These are phyloP conservation scores for Rhypophila decipiens DNA, from an alignment of 495 filamentous ascomycete species.

Conservation along the genomic window DNA sequence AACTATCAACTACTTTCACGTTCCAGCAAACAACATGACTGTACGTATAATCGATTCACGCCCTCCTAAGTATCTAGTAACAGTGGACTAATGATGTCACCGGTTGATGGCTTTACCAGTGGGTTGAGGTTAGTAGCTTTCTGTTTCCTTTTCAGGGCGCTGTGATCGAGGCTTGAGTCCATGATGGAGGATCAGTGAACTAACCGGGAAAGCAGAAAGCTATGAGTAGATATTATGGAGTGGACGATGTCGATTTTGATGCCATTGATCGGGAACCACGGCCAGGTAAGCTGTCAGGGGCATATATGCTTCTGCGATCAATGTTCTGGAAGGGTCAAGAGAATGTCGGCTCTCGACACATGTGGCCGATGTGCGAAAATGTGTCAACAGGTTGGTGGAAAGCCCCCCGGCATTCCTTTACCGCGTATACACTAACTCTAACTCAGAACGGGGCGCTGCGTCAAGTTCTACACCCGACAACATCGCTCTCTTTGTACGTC, in stretches of 20 bases:
- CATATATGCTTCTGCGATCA: constrained; percentile 19
- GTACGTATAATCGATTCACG: not conserved
- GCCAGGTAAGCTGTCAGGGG: constrained; percentile 1
- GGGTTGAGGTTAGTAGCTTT: not conserved
- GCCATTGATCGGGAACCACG: not conserved
- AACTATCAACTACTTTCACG: not conserved
- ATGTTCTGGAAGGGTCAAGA: constrained; percentile 27
- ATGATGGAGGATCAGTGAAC: too few species aligned
- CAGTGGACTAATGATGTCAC: too few species aligned
- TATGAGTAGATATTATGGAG: constrained; percentile 15
- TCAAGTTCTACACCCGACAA: constrained; percentile 23
- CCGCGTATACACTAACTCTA: constrained; percentile 3
- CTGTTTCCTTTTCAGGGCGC: not conserved
- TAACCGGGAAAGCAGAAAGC: too few species aligned
- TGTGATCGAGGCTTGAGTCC: too few species aligned
- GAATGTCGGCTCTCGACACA: constrained; percentile 26
- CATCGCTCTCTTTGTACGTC: constrained; percentile 34
- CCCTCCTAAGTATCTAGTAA: not conserved
- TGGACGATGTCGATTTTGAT: constrained; percentile 2
- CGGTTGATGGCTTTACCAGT: too few species aligned
- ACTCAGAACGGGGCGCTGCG: not conserved
- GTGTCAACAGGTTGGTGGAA: constrained; percentile 20
- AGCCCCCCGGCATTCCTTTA: not conserved
- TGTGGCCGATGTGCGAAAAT: constrained; percentile 28
- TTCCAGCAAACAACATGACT: constrained; percentile 1